Conservation (phyloP, 2,329 filamentous ascomycete genomes). For the Sclerotinia sclerotiorum region DNA sequence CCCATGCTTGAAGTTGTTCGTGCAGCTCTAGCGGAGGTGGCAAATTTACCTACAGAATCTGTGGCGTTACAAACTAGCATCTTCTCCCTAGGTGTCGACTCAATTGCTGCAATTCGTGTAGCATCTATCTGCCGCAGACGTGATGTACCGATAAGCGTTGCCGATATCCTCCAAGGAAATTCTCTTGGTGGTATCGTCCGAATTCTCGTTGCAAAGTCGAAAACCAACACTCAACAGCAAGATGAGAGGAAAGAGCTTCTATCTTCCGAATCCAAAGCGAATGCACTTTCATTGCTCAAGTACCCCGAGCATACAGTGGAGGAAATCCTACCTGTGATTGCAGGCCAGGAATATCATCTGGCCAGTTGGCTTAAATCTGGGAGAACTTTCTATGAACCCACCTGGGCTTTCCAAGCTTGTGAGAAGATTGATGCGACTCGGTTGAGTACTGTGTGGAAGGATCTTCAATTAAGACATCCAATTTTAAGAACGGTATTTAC, state of each 20-base stretch:
- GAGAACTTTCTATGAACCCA: slow-evolving; percentile 15
- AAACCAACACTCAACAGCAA: not conserved
- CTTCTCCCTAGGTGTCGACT: slow-evolving; percentile 4
- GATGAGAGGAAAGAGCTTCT: not conserved
- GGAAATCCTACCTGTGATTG: slow-evolving; percentile 4
- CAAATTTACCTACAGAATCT: not conserved
- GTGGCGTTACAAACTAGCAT: not conserved
- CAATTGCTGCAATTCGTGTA: slow-evolving; percentile 12
- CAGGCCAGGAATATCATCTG: slow-evolving; percentile 18
- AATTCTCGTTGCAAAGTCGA: not conserved
- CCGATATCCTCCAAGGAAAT: slow-evolving; percentile 10
- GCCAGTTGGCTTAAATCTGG: slow-evolving; percentile 10
- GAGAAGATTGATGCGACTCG: not conserved
- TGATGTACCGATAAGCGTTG: slow-evolving; percentile 6
- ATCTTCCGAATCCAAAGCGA: not conserved
- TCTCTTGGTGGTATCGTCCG: slow-evolving; percentile 7
- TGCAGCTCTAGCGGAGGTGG: not conserved
- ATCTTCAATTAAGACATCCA: not conserved
- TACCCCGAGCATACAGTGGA: not conserved
- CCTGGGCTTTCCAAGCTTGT: slow-evolving; percentile 10
- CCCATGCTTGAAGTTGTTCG: slow-evolving; percentile 9
- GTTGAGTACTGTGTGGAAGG: not conserved
- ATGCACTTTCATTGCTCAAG: not conserved
- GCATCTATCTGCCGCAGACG: slow-evolving; percentile 11
- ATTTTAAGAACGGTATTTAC: slow-evolving; percentile 14